These are phyloP conservation scores for Leptosphaerulina australis DNA, from an alignment of 2,329 filamentous ascomycete species.

Conservation along the genomic window DNA sequence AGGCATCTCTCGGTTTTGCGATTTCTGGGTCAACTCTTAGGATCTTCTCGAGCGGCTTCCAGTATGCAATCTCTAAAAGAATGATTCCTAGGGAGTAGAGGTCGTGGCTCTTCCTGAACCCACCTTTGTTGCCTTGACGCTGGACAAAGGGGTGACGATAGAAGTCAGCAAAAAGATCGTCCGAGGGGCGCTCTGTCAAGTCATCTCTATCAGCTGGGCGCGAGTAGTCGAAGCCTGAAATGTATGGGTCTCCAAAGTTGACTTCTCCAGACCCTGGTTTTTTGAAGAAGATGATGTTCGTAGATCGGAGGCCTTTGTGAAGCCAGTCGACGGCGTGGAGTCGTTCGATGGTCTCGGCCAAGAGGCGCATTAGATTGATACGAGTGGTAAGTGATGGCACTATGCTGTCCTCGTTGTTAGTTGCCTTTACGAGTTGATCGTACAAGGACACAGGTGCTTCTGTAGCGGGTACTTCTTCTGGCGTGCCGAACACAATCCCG, in stretches of 20 bases:
- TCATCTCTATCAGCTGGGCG: constrained; percentile 59
- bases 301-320: constrained; percentile 63
- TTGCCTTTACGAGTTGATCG: constrained; percentile 50
- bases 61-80: constrained; percentile 61
- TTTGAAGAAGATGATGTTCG: constrained; percentile 61
- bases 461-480: constrained; percentile 47
- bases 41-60: constrained; percentile 56
- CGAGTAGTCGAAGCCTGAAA: constrained; percentile 63
- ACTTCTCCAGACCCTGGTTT: constrained; percentile 31
- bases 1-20: constrained; percentile 49
- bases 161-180: constrained; percentile 55
- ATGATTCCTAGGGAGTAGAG: constrained; percentile 61
- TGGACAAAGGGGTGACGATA: constrained; percentile 59
- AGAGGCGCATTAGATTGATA: constrained; percentile 58
- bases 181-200: constrained; percentile 57
- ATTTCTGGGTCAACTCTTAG: constrained; percentile 47
- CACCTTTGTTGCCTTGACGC: constrained; percentile 37
- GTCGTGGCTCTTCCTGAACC: constrained; percentile 59
- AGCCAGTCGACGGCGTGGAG: constrained; percentile 64
- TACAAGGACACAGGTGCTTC: constrained; percentile 56
- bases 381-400: constrained; percentile 60
- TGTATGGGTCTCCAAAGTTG: constrained; percentile 52
- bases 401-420: constrained; percentile 10
- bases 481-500: constrained; percentile 62
- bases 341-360: constrained; percentile 61